Evolutionary conservation across 441 rosid genomes (phyloP).

Genomic region (Gossypium laxum): DNA sequence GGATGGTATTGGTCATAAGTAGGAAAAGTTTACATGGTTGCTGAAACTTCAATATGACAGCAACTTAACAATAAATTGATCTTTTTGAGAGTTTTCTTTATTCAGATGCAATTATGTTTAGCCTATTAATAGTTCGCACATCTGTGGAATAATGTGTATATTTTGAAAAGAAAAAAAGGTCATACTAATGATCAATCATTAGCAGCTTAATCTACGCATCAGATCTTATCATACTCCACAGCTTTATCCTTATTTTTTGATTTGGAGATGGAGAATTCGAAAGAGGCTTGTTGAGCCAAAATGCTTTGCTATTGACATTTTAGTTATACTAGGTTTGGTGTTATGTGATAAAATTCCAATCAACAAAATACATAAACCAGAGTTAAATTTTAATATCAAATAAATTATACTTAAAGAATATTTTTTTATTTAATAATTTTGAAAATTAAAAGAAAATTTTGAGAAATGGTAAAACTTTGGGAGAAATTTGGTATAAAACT

Average conservation of each 20-base stretch:
- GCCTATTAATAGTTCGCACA: too few species aligned
- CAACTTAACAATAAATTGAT: background rate
- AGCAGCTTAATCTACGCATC: background rate
- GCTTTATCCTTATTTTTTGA: background rate
- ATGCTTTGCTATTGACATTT: background rate
- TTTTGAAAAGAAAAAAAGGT: background rate
- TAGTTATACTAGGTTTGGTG: too few species aligned
- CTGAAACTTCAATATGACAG: background rate
- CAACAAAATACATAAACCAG: too few species aligned
- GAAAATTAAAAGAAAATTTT: too few species aligned
- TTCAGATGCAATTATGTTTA: background rate
- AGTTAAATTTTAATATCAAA: too few species aligned
- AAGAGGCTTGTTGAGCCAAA: background rate
- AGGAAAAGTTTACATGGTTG: background rate
- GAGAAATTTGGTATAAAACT: too few species aligned
- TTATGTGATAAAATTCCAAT: too few species aligned
- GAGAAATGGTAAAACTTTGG: too few species aligned
- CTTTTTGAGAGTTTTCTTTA: background rate
- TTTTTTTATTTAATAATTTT: too few species aligned
- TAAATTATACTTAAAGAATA: too few species aligned
- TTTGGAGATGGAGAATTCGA: background rate
- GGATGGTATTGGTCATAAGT: too few species aligned
- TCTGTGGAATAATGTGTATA: too few species aligned
- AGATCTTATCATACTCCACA: background rate
- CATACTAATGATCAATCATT: background rate